A percentile compares a stretch with the other conserved stretches of the same genome.
These are phyloP conservation scores for Psilocybe tampanensis DNA, from an alignment of 768 basidiomycete species.

Conservation along the genomic window DNA sequence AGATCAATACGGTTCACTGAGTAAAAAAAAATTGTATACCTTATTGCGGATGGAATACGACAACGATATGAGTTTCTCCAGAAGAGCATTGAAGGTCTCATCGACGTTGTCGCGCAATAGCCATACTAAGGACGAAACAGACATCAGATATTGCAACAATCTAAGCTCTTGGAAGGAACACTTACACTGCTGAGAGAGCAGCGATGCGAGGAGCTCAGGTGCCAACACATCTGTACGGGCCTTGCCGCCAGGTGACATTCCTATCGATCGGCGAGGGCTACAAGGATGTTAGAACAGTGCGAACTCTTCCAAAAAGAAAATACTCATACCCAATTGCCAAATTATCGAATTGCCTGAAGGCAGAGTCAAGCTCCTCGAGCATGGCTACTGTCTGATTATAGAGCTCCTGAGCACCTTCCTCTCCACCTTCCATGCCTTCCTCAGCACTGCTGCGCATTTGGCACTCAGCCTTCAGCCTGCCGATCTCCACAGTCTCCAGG, in stretches of 20 bases:
- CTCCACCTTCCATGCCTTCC: conserved; percentile 33
- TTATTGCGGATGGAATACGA: conserved; percentile 61
- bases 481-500: conserved; percentile 60
- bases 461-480: conserved; percentile 58
- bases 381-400: conserved; percentile 60
- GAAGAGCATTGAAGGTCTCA: conserved; percentile 51
- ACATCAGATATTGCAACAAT: too few species aligned
- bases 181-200: conserved; percentile 60
- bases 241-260: conserved; percentile 32
- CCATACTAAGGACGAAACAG: conserved; percentile 52
- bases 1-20: too few species aligned
- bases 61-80: conserved; percentile 59
- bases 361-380: conserved; percentile 62
- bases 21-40: conserved; percentile 32
- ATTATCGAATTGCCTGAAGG: conserved; percentile 55
- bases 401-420: conserved; percentile 49
- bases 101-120: conserved; percentile 58
- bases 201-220: conserved; percentile 59
- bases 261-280: conserved; percentile 48
- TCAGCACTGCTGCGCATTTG: conserved; percentile 41
- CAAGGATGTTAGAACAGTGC: not conserved
- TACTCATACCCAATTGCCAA: conserved; percentile 42
- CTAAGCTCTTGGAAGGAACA: too few species aligned
- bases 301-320: not conserved
- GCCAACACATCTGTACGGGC: conserved; percentile 49